A percentile compares a stretch with the other conserved stretches of the same genome.
phyloP scores from a whole-genome alignment of 202 grass and related monocot genomes.

The Sporobolus alterniflorus region DNA sequence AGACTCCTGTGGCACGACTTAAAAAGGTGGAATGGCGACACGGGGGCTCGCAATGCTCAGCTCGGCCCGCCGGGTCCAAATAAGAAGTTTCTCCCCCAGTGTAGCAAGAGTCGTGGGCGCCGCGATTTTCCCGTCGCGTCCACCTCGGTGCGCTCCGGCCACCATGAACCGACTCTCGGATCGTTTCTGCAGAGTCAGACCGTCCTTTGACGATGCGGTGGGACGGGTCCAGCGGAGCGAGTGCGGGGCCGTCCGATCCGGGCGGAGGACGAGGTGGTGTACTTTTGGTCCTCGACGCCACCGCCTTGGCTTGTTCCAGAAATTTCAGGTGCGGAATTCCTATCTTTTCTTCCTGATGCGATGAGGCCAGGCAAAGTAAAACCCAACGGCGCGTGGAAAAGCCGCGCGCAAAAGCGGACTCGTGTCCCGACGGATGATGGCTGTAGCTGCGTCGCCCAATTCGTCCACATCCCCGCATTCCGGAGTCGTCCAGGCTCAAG shows the following conservation, averaged over 20 bases:
- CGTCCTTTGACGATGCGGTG: not conserved
- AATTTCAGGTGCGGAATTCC: conserved; percentile 21
- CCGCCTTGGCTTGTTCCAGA: conserved; percentile 39
- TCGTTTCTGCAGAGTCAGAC: not conserved
- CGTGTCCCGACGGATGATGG: not conserved
- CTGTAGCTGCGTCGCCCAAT: not conserved
- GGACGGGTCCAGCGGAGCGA: not conserved
- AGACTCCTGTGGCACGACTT: not conserved
- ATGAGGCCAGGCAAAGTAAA: not conserved
- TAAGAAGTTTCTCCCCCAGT: conserved; percentile 44
- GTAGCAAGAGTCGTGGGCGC: not conserved
- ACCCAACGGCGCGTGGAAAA: conserved; percentile 51
- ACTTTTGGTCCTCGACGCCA: conserved; percentile 25
- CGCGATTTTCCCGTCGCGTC: not conserved
- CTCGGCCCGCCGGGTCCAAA: conserved; percentile 34
- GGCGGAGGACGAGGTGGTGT: not conserved
- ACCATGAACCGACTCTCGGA: not conserved
- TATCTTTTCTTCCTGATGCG: not conserved
- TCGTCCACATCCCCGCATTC: conserved; percentile 19
- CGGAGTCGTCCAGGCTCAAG: too few relatives aligned
- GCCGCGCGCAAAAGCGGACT: not conserved
- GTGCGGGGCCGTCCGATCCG: not conserved
- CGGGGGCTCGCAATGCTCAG: not conserved
- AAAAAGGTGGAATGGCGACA: not conserved
- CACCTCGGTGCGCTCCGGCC: not conserved